A percentile compares a stretch with the other conserved stretches of the same genome.
These are phyloP conservation scores for Puccinia hordei DNA, from an alignment of 1,284 basidiomycete species.

Conservation along the genomic window DNA sequence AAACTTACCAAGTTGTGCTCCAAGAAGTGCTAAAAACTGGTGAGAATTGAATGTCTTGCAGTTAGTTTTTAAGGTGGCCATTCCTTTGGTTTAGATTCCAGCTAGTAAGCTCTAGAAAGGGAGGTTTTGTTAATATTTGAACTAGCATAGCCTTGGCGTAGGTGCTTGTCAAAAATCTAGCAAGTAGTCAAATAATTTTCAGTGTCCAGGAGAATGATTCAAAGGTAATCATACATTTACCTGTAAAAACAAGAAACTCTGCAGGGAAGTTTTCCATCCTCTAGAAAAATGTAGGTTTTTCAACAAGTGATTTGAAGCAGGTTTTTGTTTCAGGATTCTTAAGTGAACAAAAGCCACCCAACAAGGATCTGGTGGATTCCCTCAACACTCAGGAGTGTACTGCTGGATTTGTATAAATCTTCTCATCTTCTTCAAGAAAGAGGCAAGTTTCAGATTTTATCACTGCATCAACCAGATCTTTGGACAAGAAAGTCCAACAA, in stretches of 20 bases:
- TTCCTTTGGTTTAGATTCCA: neutral
- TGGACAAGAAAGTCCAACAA: too few species aligned
- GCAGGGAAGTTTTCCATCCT: neutral
- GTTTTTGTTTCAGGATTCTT: neutral
- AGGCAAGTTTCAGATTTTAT: neutral
- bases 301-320: neutral
- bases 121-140: neutral
- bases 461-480: too few species aligned
- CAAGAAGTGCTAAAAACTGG: conserved; percentile 9
- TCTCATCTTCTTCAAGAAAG: neutral
- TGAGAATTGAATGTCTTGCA: neutral
- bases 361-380: neutral
- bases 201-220: neutral
- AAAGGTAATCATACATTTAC: neutral
- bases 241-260: conserved; percentile 3
- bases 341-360: neutral
- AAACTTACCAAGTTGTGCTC: conserved; percentile 10
- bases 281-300: neutral
- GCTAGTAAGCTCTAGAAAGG: neutral
- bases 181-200: neutral
- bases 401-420: neutral
- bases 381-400: neutral
- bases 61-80: neutral
- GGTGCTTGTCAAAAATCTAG: neutral
- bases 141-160: neutral